phyloP scores from a whole-genome alignment of 257 asterid genomes.

The Gynochthodes officinalis region DNA sequence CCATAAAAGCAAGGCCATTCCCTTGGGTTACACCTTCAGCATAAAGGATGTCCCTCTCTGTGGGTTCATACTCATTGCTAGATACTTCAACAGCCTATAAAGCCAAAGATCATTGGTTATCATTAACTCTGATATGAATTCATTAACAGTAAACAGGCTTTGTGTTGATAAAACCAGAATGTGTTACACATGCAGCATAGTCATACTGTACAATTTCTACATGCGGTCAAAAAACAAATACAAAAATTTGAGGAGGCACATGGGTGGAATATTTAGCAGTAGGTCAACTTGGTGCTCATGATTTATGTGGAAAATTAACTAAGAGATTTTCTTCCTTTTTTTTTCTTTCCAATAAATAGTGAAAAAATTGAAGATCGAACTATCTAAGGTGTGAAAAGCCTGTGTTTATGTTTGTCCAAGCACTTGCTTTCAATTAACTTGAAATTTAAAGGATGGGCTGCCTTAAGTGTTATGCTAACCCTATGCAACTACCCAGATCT shows the following conservation, averaged over 20 bases:
- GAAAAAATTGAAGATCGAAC: too few species aligned
- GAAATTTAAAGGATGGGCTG: neutral
- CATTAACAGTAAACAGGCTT: neutral
- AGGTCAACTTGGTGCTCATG: neutral
- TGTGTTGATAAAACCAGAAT: neutral
- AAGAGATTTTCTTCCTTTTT: neutral
- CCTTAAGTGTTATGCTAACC: neutral
- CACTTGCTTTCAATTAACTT: neutral
- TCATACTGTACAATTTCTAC: neutral
- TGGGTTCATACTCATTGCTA: slow-evolving; percentile 91
- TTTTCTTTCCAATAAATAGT: neutral
- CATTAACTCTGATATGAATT: neutral
- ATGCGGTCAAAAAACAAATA: neutral
- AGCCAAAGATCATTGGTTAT: slow-evolving; percentile 6
- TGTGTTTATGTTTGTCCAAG: neutral
- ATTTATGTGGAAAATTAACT: neutral
- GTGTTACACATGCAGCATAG: neutral
- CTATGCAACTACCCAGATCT: neutral
- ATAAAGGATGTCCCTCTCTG: slow-evolving; percentile 79
- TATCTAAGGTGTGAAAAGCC: neutral
- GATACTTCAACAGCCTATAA: slow-evolving; percentile 88
- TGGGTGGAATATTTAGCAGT: neutral
- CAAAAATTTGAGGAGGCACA: neutral
- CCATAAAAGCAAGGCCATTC: slow-evolving; percentile 88
- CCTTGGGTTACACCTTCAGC: slow-evolving; percentile 98